Percentiles rank a stretch among this genome's conserved stretches.
phyloP scores from a whole-genome alignment of 73 alveolate genomes.

The Uronychia setigera region DNA sequence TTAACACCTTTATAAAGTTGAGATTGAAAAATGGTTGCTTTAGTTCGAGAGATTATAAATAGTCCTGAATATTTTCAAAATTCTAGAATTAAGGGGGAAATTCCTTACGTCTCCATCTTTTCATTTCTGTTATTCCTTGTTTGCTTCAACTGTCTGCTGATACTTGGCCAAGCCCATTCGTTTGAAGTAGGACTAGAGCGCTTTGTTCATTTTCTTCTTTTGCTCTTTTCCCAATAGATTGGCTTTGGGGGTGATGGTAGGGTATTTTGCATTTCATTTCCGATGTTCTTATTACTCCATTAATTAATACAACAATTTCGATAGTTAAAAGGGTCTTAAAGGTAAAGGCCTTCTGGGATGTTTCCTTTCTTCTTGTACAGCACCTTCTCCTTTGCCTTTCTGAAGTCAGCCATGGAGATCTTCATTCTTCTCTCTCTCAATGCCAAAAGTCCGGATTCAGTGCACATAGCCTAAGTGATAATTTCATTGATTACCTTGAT shows the following conservation, averaged over 20 bases:
- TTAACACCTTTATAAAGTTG: no score
- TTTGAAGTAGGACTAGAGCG: background rate
- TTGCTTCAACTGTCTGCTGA: background rate
- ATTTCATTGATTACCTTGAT: no score
- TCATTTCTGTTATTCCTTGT: background rate
- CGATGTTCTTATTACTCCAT: background rate
- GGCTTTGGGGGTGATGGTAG: background rate
- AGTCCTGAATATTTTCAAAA: background rate
- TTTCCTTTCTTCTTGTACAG: conserved; percentile 98
- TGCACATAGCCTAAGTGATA: conserved; percentile 99
- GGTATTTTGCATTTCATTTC: background rate
- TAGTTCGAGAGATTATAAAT: background rate
- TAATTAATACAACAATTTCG: background rate
- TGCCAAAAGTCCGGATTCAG: conserved; percentile 99
- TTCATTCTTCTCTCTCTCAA: conserved; percentile 99
- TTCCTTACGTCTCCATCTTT: background rate
- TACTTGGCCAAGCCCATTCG: background rate
- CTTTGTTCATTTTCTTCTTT: background rate
- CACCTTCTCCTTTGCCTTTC: conserved; percentile 98
- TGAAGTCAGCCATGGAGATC: conserved; percentile 95
- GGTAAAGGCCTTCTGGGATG: conserved; percentile 98
- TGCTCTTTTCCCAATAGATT: background rate
- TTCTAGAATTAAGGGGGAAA: background rate
- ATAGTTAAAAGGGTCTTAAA: conserved; percentile 57
- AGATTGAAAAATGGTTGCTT: background rate